These are phyloP conservation scores for Aegilops tauschii DNA, from an alignment of 176 grass and related monocot species.

Conservation along the genomic window DNA sequence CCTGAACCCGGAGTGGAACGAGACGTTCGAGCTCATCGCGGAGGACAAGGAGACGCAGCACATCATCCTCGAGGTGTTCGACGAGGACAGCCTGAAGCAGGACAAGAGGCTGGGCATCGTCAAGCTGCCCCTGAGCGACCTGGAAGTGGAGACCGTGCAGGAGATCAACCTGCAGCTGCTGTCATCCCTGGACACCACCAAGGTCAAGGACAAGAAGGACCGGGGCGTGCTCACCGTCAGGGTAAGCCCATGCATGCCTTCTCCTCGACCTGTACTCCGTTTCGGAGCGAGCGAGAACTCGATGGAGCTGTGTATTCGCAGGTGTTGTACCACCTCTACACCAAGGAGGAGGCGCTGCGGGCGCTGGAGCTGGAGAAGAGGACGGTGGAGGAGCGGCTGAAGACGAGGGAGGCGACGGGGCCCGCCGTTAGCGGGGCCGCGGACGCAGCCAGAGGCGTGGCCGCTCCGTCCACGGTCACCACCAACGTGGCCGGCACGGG, in stretches of 20 bases:
- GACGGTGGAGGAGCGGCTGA: slow-evolving; percentile 62
- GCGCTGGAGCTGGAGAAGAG: slow-evolving; percentile 88
- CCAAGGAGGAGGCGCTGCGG: slow-evolving; percentile 59
- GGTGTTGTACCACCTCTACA: slow-evolving; percentile 78
- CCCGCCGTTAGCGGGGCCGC: slow-evolving; percentile 48
- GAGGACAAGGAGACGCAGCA: slow-evolving; percentile 95
- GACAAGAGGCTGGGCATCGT: slow-evolving; percentile 92
- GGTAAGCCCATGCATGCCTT: slow-evolving; percentile 30
- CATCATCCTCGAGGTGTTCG: slow-evolving; percentile 86
- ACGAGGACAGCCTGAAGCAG: slow-evolving; percentile 88
- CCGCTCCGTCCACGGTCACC: slow-evolving; percentile 50
- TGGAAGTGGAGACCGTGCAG: slow-evolving; percentile 47
- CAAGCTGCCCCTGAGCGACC: slow-evolving; percentile 63
- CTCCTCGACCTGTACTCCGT: background rate
- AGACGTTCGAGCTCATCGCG: slow-evolving; percentile 76
- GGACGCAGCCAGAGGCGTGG: slow-evolving; percentile 51
- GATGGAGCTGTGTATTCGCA: slow-evolving; percentile 17
- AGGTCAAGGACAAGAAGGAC: slow-evolving; percentile 99
- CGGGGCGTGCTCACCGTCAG: slow-evolving; percentile 73
- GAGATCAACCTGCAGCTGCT: slow-evolving; percentile 86
- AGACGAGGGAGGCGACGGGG: slow-evolving; percentile 66
- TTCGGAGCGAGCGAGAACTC: background rate
- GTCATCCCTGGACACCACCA: slow-evolving; percentile 86
- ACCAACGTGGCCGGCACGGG: slow-evolving; percentile 44
- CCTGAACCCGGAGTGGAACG: slow-evolving; percentile 87